A percentile compares a stretch with the other conserved stretches of the same genome.
Conservation (phyloP, 2,329 filamentous ascomycete genomes). For the Septoria petroselini region DNA sequence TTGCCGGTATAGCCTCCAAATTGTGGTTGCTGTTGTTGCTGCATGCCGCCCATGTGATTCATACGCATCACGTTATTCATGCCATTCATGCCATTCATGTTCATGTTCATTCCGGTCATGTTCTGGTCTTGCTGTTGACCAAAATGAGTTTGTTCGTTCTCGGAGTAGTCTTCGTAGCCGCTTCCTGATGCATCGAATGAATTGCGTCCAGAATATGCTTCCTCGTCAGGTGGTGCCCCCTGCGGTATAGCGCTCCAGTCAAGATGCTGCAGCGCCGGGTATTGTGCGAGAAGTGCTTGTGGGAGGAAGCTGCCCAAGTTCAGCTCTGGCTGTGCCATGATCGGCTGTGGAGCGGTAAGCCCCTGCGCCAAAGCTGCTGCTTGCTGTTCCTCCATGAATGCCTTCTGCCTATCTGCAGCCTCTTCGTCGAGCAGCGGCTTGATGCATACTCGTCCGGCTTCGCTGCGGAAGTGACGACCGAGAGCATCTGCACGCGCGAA, state of each 20-base stretch:
- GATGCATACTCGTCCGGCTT: slow-evolving; percentile 93
- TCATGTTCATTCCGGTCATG: slow-evolving; percentile 26
- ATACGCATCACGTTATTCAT: slow-evolving; percentile 20
- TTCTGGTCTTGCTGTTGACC: slow-evolving; percentile 20
- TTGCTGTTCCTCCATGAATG: slow-evolving; percentile 59
- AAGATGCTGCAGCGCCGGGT: slow-evolving; percentile 85
- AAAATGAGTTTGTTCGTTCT: slow-evolving; percentile 44
- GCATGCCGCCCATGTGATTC: slow-evolving; percentile 24
- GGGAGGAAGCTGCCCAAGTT: slow-evolving; percentile 70
- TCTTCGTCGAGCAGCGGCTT: slow-evolving; percentile 97
- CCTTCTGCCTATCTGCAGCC: slow-evolving; percentile 73
- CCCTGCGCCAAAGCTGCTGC: slow-evolving; percentile 52
- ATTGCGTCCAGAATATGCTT: slow-evolving; percentile 66
- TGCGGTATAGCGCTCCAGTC: slow-evolving; percentile 77
- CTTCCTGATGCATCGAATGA: slow-evolving; percentile 68
- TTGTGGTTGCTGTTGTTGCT: slow-evolving; percentile 20
- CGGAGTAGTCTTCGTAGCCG: slow-evolving; percentile 64
- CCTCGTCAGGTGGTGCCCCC: slow-evolving; percentile 42
- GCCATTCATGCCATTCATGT: slow-evolving; percentile 16
- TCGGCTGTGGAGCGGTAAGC: slow-evolving; percentile 35
- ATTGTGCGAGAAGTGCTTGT: slow-evolving; percentile 82
- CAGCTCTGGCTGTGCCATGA: slow-evolving; percentile 37
- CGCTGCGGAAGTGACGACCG: slow-evolving; percentile 79
- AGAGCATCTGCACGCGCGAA: slow-evolving; percentile 95
- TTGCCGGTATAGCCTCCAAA: slow-evolving; percentile 19